Base-by-base conservation (phyloP, 257 asterid species). In the Cinchona pubescens region DNA sequence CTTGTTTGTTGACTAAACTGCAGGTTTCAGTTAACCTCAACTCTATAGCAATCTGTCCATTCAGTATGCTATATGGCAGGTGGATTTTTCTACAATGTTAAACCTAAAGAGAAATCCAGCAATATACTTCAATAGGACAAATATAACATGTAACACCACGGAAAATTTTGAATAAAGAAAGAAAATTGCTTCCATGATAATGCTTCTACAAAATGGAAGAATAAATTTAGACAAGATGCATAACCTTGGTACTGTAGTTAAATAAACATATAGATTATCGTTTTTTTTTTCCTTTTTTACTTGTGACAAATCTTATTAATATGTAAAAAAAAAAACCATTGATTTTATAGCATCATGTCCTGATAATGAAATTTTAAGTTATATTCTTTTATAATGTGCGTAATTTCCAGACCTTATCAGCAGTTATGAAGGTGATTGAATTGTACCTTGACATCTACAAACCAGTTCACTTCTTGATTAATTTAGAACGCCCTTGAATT, bases 371-470 rank as follows among this genome's bases (percentile, higher is more conserved):
- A 5, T 19, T 38, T 8, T 73, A n/a, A 58, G 37, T 29, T 1
- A 42, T 67, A 15, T 34, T 66, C 38, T 59, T 11, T 40, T 23
- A 29, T 16, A 35, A 18, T 7, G 27, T 49, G 25, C 40, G 25
- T 21, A 23, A 75, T 29, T n/a, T 67, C 49, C 51, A 21, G 34
- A 56, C 42, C 21, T 55, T 40, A 49, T 42, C 45, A 73, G 34
- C 21, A 35, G 32, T 60, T 67, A 42, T 27, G 51, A 42, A 73
- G 69, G 21, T n/a, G 8, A 29, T 19, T 61, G 18, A 40, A 29
- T 43, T 25, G 42, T 67, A 76, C 79, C 79, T 76, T 43, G 1
- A 53, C 16, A 40, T 29, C 32, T 67, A n/a, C 42, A 74, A n/a
- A 69, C 38, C 68, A 67, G 56, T 40, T 45, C 32, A n/a, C 27